phyloP scores from a whole-genome alignment of 768 basidiomycete genomes.

The Psilocybe sp. region DNA sequence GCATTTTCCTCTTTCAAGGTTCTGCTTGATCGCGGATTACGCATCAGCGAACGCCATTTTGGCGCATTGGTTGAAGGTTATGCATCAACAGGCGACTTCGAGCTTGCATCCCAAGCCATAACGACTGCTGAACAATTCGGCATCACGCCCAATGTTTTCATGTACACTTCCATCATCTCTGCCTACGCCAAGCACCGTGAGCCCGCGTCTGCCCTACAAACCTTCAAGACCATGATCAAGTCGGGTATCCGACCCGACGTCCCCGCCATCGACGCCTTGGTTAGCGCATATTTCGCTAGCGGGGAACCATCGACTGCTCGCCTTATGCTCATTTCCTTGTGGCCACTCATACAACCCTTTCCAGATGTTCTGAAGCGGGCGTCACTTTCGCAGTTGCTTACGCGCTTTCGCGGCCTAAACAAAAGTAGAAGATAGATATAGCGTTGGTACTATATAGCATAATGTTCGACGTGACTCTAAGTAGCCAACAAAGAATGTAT shows the following conservation, averaged over 20 bases:
- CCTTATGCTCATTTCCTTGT: constrained; percentile 54
- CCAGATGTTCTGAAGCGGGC: constrained; percentile 45
- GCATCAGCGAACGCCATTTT: constrained; percentile 71
- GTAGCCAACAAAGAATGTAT: neutral
- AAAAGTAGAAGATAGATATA: constrained; percentile 4
- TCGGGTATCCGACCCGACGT: constrained; percentile 67
- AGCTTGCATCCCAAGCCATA: constrained; percentile 55
- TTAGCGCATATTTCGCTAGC: constrained; percentile 61
- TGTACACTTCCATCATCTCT: constrained; percentile 76
- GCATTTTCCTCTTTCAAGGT: constrained; percentile 54
- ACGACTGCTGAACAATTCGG: constrained; percentile 46
- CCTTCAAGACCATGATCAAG: constrained; percentile 63
- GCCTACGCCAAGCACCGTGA: constrained; percentile 64
- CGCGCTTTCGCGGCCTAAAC: constrained; percentile 45
- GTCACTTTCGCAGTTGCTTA: constrained; percentile 43
- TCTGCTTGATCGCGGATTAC: constrained; percentile 67
- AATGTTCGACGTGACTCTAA: neutral
- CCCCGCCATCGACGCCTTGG: constrained; percentile 66
- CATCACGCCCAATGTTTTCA: constrained; percentile 55
- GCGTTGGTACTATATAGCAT: constrained; percentile 9
- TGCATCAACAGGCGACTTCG: constrained; percentile 53
- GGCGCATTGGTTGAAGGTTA: constrained; percentile 78
- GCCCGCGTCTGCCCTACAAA: constrained; percentile 47
- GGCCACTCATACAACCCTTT: constrained; percentile 63
- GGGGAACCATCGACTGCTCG: constrained; percentile 51